A percentile compares a stretch with the other conserved stretches of the same genome.
These are phyloP conservation scores for Dryadomyces quercivorus DNA, from an alignment of 2,329 filamentous ascomycete genomes.

Conservation along the genomic window DNA sequence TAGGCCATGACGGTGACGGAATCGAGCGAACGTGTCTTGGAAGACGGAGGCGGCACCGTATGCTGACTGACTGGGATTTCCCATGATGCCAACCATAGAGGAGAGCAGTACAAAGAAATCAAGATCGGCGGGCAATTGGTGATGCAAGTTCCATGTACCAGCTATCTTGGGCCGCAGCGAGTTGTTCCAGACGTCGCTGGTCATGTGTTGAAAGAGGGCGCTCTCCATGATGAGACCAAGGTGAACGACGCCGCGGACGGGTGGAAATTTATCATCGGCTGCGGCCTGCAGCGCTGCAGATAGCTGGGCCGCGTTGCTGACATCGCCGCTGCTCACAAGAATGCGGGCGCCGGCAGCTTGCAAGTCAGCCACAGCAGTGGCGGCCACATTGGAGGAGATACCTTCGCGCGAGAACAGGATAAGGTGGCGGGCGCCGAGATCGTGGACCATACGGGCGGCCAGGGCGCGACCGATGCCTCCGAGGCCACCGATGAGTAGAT, in stretches of 20 bases:
- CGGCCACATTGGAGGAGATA: conserved; percentile 3
- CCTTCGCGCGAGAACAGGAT: conserved; percentile 11
- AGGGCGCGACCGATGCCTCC: conserved; percentile 17
- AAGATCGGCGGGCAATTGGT: conserved; percentile 12
- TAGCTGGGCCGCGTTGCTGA: conserved; percentile 8
- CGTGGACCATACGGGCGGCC: conserved; percentile 14
- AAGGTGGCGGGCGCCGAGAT: conserved; percentile 9
- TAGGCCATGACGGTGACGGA: conserved; percentile 20
- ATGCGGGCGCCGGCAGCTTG: conserved; percentile 4
- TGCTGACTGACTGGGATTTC: conserved; percentile 25
- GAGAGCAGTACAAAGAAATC: conserved; percentile 27
- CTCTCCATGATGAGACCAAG: conserved; percentile 11
- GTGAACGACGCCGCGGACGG: conserved; percentile 11
- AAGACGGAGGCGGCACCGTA: conserved; percentile 30
- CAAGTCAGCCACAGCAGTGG: conserved; percentile 5
- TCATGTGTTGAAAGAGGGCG: conserved; percentile 12
- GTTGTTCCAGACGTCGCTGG: conserved; percentile 8
- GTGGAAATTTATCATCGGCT: conserved; percentile 5
- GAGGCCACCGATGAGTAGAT: conserved; percentile 18
- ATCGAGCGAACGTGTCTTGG: conserved; percentile 25
- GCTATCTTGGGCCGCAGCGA: conserved; percentile 19
- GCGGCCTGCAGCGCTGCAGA: conserved; percentile 4
- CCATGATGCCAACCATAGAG: conserved; percentile 22
- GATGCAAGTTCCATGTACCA: conserved; percentile 27
- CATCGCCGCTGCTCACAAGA: conserved; percentile 9